Conservation (phyloP, 2,329 filamentous ascomycete genomes). For the Raffaelea deltoideospora region DNA sequence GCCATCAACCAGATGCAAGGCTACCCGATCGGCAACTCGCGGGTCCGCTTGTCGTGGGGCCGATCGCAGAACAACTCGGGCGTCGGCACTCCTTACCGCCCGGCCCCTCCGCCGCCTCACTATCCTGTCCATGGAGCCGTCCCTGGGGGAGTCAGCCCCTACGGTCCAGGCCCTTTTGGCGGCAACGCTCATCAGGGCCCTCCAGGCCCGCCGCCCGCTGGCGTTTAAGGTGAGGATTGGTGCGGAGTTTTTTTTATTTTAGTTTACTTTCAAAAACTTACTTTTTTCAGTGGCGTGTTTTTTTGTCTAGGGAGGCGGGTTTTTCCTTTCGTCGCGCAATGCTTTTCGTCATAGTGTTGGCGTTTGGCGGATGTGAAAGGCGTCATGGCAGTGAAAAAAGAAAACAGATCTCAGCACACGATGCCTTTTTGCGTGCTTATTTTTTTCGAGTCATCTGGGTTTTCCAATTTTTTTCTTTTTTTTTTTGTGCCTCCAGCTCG, state of each 20-base stretch:
- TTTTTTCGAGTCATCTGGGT: constrained; percentile 3
- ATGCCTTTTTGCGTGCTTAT: constrained; percentile 5
- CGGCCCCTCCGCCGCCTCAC: constrained; percentile 56
- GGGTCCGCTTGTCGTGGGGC: constrained; percentile 93
- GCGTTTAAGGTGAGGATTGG: constrained; percentile 11
- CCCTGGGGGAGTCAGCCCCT: constrained; percentile 24
- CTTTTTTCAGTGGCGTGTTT: neutral
- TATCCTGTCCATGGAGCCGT: constrained; percentile 22
- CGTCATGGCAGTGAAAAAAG: constrained; percentile 9
- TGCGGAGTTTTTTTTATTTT: too few species aligned
- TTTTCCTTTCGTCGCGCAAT: constrained; percentile 11
- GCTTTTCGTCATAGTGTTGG: constrained; percentile 12
- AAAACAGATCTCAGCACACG: constrained; percentile 4
- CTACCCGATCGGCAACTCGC: constrained; percentile 97
- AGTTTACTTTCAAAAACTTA: neutral
- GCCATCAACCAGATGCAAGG: constrained; percentile 99
- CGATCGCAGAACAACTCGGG: constrained; percentile 98
- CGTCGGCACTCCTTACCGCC: constrained; percentile 91
- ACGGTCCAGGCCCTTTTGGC: constrained; percentile 30
- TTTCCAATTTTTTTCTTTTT: constrained; percentile 3
- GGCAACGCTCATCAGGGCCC: constrained; percentile 28
- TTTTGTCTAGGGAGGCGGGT: constrained; percentile 1
- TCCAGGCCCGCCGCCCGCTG: constrained; percentile 12
- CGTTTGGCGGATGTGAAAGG: constrained; percentile 11
- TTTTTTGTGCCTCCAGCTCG: neutral